Conservation (phyloP, 495 filamentous ascomycete species). For the Cryomyces minteri region DNA sequence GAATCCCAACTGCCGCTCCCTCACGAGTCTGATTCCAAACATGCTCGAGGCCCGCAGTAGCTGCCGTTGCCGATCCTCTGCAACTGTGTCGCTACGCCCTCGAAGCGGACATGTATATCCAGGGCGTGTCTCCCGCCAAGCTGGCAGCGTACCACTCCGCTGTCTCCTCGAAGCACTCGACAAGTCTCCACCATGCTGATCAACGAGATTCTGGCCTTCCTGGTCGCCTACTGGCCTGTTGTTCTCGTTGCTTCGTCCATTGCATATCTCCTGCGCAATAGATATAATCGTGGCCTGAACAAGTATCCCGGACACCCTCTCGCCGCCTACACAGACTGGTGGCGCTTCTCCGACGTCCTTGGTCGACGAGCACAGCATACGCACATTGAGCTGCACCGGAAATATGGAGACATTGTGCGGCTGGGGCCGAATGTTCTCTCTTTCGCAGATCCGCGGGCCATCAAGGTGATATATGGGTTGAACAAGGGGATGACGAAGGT, state of each 20-base stretch:
- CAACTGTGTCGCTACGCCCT: no score
- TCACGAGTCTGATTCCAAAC: no score
- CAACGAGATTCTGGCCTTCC: no score
- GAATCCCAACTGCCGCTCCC: no score
- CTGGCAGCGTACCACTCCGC: no score
- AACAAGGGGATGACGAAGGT: conserved; percentile 66
- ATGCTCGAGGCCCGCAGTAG: no score
- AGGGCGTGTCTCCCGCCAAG: no score
- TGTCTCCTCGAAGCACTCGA: no score
- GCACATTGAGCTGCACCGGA: conserved; percentile 44
- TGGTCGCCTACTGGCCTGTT: conserved; percentile 28
- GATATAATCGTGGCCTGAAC: conserved; percentile 39
- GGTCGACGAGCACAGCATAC: conserved; percentile 42
- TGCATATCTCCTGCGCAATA: conserved; percentile 33
- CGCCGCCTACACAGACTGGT: conserved; percentile 22
- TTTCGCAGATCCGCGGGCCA: conserved; percentile 44
- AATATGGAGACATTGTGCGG: conserved; percentile 55
- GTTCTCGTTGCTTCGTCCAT: conserved; percentile 14
- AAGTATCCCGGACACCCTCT: conserved; percentile 49
- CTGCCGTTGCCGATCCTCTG: no score
- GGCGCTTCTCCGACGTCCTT: conserved; percentile 43
- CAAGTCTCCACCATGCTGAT: no score
- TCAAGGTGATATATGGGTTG: conserved; percentile 61
- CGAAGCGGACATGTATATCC: no score
- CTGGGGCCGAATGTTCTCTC: conserved; percentile 49